Evolutionary conservation across 2,329 filamentous ascomycete genomes (phyloP).

Genomic region (Calonectria multiphialidica): DNA sequence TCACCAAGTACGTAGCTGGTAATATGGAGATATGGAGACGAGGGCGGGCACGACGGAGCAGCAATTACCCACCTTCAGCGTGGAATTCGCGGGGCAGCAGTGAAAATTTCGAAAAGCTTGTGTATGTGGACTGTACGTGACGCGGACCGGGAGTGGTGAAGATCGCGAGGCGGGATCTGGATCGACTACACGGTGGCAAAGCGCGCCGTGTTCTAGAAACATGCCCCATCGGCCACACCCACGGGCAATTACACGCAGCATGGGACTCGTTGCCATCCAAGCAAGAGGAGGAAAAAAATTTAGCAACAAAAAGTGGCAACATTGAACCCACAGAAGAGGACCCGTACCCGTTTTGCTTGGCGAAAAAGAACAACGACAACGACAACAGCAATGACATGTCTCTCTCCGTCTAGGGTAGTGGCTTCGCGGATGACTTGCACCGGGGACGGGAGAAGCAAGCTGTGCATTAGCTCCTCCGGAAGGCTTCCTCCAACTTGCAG

Average conservation of each 20-base stretch:
- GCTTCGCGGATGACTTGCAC: conserved; percentile 5
- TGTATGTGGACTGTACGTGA: conserved; percentile 5
- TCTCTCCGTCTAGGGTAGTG: neutral
- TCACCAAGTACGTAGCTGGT: neutral
- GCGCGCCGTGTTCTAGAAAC: conserved; percentile 15
- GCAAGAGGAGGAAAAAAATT: neutral
- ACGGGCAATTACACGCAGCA: neutral
- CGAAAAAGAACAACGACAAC: too few species aligned
- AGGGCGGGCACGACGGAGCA: neutral
- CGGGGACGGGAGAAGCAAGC: neutral
- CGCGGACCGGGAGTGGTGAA: neutral
- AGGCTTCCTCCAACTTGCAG: neutral
- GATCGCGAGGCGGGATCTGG: conserved; percentile 21
- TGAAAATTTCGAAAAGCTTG: neutral
- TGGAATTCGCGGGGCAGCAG: conserved; percentile 13
- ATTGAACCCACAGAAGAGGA: neutral
- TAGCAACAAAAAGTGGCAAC: neutral
- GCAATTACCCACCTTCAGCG: conserved; percentile 1
- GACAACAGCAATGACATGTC: neutral
- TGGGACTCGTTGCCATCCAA: neutral
- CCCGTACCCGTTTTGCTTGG: neutral
- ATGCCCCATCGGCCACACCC: neutral
- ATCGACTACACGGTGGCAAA: conserved; percentile 19
- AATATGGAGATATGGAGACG: neutral
- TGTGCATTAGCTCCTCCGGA: neutral